These are phyloP conservation scores for Amylostereum areolatum DNA, from an alignment of 1,284 basidiomycete species.

Conservation along the genomic window DNA sequence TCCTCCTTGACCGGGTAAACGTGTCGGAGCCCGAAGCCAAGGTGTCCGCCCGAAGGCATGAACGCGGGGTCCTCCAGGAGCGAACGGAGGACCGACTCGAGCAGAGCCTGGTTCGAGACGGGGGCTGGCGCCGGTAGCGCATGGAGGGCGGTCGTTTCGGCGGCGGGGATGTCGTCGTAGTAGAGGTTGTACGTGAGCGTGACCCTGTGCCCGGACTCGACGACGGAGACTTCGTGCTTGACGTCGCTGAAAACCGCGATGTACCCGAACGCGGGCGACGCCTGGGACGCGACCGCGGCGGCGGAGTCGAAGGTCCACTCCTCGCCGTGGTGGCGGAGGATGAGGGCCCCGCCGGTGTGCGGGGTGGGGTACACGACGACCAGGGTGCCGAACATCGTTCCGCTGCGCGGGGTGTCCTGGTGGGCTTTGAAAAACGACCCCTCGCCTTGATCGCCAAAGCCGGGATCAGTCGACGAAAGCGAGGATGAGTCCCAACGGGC, in stretches of 20 bases:
- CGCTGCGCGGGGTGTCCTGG: conserved; percentile 32
- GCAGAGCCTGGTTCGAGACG: conserved; percentile 8
- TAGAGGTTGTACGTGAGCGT: conserved; percentile 36
- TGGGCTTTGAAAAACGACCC: conserved; percentile 38
- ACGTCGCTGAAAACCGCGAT: conserved; percentile 37
- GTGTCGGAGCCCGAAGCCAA: conserved; percentile 28
- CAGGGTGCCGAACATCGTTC: conserved; percentile 38
- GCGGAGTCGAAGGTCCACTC: conserved; percentile 30
- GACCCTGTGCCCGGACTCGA: conserved; percentile 32
- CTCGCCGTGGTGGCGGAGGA: conserved; percentile 24
- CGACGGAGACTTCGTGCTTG: conserved; percentile 35
- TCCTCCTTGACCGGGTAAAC: conserved; percentile 22
- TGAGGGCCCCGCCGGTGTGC: conserved; percentile 34
- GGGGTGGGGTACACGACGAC: conserved; percentile 34
- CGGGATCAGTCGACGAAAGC: too few relatives aligned
- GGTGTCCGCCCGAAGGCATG: conserved; percentile 23
- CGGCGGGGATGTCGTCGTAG: conserved; percentile 10
- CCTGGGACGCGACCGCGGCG: conserved; percentile 9
- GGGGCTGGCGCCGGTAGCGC: not conserved
- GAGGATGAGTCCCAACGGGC: too few relatives aligned
- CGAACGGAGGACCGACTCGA: conserved; percentile 11
- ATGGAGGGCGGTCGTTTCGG: not conserved
- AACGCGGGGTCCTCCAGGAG: conserved; percentile 20
- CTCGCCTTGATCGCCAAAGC: conserved; percentile 23
- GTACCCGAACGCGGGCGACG: conserved; percentile 20